Conservation (phyloP, 78 protist species). For the Guillardia theta region DNA sequence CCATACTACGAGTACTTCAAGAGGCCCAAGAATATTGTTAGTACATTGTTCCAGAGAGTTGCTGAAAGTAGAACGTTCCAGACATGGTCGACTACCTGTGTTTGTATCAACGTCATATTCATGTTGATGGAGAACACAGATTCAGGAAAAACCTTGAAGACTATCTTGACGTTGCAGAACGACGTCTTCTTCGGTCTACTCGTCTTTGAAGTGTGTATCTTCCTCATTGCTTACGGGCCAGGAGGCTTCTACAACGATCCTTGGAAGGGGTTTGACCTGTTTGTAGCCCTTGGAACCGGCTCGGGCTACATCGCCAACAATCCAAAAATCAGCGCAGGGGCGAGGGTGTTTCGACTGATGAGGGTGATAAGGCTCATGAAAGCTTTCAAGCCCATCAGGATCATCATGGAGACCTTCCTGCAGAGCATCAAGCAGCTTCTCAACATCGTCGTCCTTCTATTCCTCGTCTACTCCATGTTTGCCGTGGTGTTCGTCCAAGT, state of each 20-base stretch:
- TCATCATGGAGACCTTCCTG: neutral
- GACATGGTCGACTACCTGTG: neutral
- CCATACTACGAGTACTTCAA: neutral
- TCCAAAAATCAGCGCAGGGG: neutral
- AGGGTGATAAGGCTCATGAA: neutral
- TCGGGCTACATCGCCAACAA: neutral
- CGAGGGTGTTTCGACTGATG: neutral
- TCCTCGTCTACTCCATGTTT: neutral
- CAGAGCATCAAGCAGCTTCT: neutral
- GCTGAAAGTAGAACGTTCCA: neutral
- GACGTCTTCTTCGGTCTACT: neutral
- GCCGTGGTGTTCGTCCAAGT: neutral
- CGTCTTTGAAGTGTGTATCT: neutral
- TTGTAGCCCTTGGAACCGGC: neutral
- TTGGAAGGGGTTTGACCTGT: neutral
- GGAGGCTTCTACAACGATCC: neutral
- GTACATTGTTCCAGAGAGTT: neutral
- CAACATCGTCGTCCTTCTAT: neutral
- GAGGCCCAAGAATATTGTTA: neutral
- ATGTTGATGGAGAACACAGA: neutral
- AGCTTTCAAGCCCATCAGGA: neutral
- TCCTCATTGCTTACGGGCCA: neutral
- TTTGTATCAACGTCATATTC: neutral
- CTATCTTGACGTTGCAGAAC: neutral
- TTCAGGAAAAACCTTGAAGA: neutral